These are phyloP conservation scores for Tylopilus plumbeoviolaceoides DNA, from an alignment of 768 basidiomycete species.

Conservation along the genomic window DNA sequence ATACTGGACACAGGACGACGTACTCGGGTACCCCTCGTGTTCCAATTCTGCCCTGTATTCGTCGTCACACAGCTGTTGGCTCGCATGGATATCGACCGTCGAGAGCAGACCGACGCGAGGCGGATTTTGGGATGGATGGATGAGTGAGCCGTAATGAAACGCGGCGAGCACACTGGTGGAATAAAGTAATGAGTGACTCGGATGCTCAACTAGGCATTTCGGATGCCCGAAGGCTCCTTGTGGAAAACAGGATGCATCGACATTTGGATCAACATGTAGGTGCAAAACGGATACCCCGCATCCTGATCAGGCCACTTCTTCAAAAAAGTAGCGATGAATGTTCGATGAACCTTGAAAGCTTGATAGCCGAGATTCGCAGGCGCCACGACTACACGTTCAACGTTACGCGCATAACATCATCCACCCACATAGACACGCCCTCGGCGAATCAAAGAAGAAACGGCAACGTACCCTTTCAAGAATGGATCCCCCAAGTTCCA, in stretches of 20 bases:
- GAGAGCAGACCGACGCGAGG: slow-evolving; percentile 71
- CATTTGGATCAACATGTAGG: neutral
- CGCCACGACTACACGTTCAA: too few relatives aligned
- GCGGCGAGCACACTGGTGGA: slow-evolving; percentile 53
- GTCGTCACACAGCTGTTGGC: slow-evolving; percentile 33
- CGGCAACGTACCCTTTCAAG: slow-evolving; percentile 56
- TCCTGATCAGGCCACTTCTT: neutral
- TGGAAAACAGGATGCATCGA: neutral
- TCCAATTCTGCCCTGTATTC: slow-evolving; percentile 33
- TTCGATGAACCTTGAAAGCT: too few relatives aligned
- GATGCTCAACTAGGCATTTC: neutral
- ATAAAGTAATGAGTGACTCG: neutral
- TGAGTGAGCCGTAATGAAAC: slow-evolving; percentile 71
- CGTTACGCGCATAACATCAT: too few relatives aligned
- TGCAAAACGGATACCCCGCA: neutral
- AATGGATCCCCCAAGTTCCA: slow-evolving; percentile 81
- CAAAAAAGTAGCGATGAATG: too few relatives aligned
- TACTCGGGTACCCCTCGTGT: slow-evolving; percentile 28
- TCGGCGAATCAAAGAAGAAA: slow-evolving; percentile 1
- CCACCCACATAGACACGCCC: too few relatives aligned
- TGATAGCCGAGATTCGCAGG: neutral
- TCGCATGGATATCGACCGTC: slow-evolving; percentile 59
- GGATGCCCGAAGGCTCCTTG: slow-evolving; percentile 15
- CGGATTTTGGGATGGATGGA: slow-evolving; percentile 61
- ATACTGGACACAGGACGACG: neutral